Evolutionary conservation across 371 early-diverging fungal genomes (phyloP), one percentile per base, ranked within the genome.

Genomic region (Rhizopus sp.): DNA sequence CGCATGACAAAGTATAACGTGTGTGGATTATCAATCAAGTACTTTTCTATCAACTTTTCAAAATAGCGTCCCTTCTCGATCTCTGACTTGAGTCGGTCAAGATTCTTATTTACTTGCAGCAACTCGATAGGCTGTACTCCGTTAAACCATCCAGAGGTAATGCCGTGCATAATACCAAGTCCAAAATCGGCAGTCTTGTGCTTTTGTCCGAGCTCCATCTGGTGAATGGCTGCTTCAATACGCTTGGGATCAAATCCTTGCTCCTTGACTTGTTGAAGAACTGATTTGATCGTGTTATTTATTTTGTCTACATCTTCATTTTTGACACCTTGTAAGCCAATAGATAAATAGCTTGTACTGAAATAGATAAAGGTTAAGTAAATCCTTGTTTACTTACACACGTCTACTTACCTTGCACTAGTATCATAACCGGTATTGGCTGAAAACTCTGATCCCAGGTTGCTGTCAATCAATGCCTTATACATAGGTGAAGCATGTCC

Each of bases 401-500:
- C 16, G 31, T 50, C 5, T 3, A 2, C 53, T 49, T 71, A 83
- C 83, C 70, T 77, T 34, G 85, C 83, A 54, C 82, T 86, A 23
- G 79, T 73, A 64, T 92, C 91, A 62, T 93, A 95, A 9, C 98
- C 98, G 6, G 93, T 93, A 55, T 88, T 92, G 7, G 93, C 82
- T 38, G 92, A 88, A 74, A 92, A 97, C 55, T 96, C 98, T 0
- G 92, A 83, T 12, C 95, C 97, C n/a, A 97, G 68, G 44, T 91
- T 89, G 38, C 91, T 83, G 66, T 96, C 96, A 44, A 97, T 94
- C 67, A 97, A 78, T n/a, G 93, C 92, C 70, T 94, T 82, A 71
- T 94, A 93, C 92, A 97, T 90, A 10, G 98, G 98, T 9, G 95
- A 87, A 13, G 95, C 86, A 49, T 93, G 88, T 29, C 97, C 96